Conservation (phyloP, 495 filamentous ascomycete species). For the Podospora sp. region DNA sequence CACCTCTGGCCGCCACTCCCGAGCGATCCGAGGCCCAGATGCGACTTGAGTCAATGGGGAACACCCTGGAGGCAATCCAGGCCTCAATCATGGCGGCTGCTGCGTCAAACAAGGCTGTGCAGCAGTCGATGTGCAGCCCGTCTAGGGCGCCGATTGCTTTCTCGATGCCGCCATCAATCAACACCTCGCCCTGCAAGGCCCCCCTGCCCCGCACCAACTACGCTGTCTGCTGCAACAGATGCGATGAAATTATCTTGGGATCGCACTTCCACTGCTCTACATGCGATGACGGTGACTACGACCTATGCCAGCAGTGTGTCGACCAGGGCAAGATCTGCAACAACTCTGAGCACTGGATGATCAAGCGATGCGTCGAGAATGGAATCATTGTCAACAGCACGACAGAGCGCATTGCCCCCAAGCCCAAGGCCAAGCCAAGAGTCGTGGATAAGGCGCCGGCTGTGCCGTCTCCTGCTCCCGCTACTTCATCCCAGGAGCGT, state of each 20-base stretch:
- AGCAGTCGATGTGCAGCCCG: neutral
- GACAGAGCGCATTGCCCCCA: conserved; percentile 75
- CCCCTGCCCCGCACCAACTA: conserved; percentile 35
- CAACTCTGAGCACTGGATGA: conserved; percentile 82
- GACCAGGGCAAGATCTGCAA: conserved; percentile 73
- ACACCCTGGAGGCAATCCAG: conserved; percentile 19
- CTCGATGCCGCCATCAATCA: neutral
- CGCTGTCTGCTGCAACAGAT: conserved; percentile 92
- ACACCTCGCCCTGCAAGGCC: neutral
- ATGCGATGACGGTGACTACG: conserved; percentile 92
- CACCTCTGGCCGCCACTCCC: neutral
- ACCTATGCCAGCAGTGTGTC: conserved; percentile 84
- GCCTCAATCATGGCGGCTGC: conserved; percentile 13
- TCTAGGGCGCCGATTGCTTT: neutral
- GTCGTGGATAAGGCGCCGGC: conserved; percentile 26
- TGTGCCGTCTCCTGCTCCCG: conserved; percentile 19
- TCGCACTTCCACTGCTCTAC: conserved; percentile 92
- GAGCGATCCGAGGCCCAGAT: neutral
- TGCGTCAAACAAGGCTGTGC: neutral
- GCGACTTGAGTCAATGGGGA: conserved; percentile 12
- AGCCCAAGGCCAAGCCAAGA: conserved; percentile 38
- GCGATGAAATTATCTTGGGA: conserved; percentile 72
- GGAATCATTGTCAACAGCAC: conserved; percentile 81
- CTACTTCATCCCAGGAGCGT: conserved; percentile 17
- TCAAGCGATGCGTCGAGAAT: conserved; percentile 80